Conservation (phyloP, 2,329 filamentous ascomycete genomes). For the Sporothrix pallida region DNA sequence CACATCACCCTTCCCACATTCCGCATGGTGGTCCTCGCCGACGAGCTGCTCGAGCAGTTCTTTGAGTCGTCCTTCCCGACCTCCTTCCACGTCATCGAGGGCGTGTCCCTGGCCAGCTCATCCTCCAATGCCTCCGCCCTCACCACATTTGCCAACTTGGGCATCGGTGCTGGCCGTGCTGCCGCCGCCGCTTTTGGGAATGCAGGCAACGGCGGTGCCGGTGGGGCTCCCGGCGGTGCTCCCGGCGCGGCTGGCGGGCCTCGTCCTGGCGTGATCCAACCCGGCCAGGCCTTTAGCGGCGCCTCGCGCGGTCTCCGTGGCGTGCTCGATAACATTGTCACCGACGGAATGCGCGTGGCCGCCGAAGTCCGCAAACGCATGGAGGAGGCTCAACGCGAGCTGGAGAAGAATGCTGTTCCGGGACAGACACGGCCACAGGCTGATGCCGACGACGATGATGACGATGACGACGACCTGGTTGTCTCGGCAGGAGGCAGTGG, state of each 20-base stretch:
- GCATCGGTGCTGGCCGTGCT: slow-evolving; percentile 46
- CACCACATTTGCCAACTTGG: slow-evolving; percentile 81
- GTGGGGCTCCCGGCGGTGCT: slow-evolving; percentile 53
- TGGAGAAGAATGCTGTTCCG: slow-evolving; percentile 80
- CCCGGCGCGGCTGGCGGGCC: slow-evolving; percentile 42
- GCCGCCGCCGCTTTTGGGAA: slow-evolving; percentile 50
- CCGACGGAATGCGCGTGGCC: slow-evolving; percentile 94
- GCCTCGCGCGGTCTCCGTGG: slow-evolving; percentile 79
- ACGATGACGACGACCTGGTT: slow-evolving; percentile 48
- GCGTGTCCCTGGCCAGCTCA: slow-evolving; percentile 47
- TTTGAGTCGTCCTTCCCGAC: slow-evolving; percentile 95
- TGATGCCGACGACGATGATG: slow-evolving; percentile 64
- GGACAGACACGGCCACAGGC: slow-evolving; percentile 68
- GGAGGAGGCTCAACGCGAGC: slow-evolving; percentile 91
- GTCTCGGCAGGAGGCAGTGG: slow-evolving; percentile 56
- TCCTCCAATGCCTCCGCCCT: slow-evolving; percentile 68
- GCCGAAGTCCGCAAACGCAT: slow-evolving; percentile 89
- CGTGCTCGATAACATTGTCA: slow-evolving; percentile 96
- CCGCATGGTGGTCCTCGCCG: slow-evolving; percentile 96
- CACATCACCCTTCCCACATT: slow-evolving; percentile 97
- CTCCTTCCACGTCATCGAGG: slow-evolving; percentile 86
- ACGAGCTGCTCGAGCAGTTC: slow-evolving; percentile 94
- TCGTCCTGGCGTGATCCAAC: slow-evolving; percentile 19
- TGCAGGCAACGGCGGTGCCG: slow-evolving; percentile 37
- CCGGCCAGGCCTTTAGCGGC: slow-evolving; percentile 49